Evolutionary conservation across 2,329 filamentous ascomycete genomes (phyloP).

Genomic region (Phoma herbarum): DNA sequence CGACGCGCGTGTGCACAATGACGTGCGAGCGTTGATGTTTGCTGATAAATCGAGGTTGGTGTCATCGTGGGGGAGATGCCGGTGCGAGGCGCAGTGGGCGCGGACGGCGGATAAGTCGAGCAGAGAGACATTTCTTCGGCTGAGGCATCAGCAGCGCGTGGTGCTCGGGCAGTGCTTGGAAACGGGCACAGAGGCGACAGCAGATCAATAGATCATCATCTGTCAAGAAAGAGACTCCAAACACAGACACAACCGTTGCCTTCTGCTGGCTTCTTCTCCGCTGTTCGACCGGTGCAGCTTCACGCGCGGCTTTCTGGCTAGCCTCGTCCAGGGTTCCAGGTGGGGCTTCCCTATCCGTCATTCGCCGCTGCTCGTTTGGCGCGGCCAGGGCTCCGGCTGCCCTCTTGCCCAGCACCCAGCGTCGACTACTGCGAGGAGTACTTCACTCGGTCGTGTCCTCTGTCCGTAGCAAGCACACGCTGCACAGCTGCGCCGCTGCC

Average conservation of each 20-base stretch:
- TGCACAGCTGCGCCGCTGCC: conserved; percentile 14
- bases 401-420: conserved; percentile 17
- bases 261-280: conserved; percentile 19
- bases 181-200: conserved; percentile 7
- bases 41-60: conserved; percentile 43
- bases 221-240: neutral
- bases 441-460: conserved; percentile 16
- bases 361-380: conserved; percentile 35
- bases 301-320: conserved; percentile 17
- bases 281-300: conserved; percentile 8
- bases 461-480: conserved; percentile 1
- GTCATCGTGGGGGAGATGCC: conserved; percentile 29
- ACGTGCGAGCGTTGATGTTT: conserved; percentile 27
- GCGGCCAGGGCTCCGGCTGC: conserved; percentile 30
- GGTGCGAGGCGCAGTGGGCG: conserved; percentile 20
- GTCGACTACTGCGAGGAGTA: conserved; percentile 1
- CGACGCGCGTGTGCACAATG: conserved; percentile 20
- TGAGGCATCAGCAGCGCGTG: conserved; percentile 6
- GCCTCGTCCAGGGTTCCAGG: conserved; percentile 19
- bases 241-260: neutral
- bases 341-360: conserved; percentile 27
- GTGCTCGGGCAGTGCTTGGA: conserved; percentile 19
- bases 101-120: conserved; percentile 14
- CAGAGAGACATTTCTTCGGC: neutral
- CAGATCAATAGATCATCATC: neutral